phyloP scores from a whole-genome alignment of 768 basidiomycete genomes.

The Agrocybe praecox region DNA sequence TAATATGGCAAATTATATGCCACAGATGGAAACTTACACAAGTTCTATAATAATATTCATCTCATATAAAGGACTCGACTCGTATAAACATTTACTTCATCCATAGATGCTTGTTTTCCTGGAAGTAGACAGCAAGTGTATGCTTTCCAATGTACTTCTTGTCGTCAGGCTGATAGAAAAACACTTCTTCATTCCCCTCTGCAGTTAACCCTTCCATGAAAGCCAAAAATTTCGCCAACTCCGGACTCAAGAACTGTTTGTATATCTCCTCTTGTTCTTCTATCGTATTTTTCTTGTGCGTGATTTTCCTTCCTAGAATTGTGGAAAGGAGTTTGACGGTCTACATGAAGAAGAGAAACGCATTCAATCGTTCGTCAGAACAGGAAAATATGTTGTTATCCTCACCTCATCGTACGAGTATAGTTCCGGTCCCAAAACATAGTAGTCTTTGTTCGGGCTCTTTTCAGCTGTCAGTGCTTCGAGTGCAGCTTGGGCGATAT shows the following conservation, averaged over 20 bases:
- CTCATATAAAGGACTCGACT: too few species aligned
- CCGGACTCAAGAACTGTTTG: background rate
- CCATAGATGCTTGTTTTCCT: slow-evolving; percentile 2
- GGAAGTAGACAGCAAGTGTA: slow-evolving; percentile 1
- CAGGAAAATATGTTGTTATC: too few species aligned
- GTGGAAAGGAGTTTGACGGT: background rate
- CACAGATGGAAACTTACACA: too few species aligned
- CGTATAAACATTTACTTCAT: too few species aligned
- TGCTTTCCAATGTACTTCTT: slow-evolving; percentile 2
- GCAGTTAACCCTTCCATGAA: background rate
- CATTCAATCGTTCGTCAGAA: too few species aligned
- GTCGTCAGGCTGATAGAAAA: background rate
- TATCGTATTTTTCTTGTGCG: background rate
- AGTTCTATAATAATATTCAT: too few species aligned
- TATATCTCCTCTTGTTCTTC: slow-evolving; percentile 7
- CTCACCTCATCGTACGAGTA: slow-evolving; percentile 7
- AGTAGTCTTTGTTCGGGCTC: slow-evolving; percentile 6
- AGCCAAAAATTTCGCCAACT: background rate
- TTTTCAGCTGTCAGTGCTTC: slow-evolving; percentile 19
- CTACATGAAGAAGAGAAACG: too few species aligned
- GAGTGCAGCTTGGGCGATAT: slow-evolving; percentile 27
- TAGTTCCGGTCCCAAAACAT: slow-evolving; percentile 6
- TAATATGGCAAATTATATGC: too few species aligned
- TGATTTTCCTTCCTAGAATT: background rate
- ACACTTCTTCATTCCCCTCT: background rate